Evolutionary conservation across 345 rosid genomes (phyloP), one percentile per base, ranked within the genome.

Genomic region (Salix purpurea): DNA sequence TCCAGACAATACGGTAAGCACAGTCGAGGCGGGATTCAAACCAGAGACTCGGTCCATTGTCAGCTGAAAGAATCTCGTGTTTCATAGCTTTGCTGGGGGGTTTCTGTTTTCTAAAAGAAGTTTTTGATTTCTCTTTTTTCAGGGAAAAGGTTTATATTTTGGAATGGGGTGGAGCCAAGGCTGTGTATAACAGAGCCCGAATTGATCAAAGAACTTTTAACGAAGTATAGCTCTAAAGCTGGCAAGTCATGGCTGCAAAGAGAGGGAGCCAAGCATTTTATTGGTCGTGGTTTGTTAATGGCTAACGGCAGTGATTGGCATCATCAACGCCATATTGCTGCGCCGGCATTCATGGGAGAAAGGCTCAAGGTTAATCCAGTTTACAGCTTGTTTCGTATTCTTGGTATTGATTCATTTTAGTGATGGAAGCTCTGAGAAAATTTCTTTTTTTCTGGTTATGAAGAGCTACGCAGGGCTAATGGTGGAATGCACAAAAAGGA

Each of bases 181-280:
- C 84, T 96, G 84, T 93, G 97, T 67, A 54, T 96, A 44, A 85
- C 89, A 1, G 99, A 96, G 77, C 85, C 90, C 0, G 95, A 90
- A 28, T 60, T 94, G 90, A 96, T 93, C 44, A 93, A 86, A 52
- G 98, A 92, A 71, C 79, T 93, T 13, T 71, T 96, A 11, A 80
- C 88, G 14, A 96, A 91, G 82, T 86, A 92, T 79, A 91, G 90
- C 79, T 83, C 88, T 1, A 85, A 84, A 24, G 86, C 97, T 1
- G 99, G 99, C 0, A 96, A 90, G 76, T 94, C 99, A 6, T 96
- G 98, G 99, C 81, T 90, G 14, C 99, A 96, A 34, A 98, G 89
- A 56, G 91, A 96, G 77, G 99, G 99, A 6, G 70, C 95, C 0
- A 92, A 93, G 72, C 92, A 93, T 83, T 96, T 96, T 73, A 88